Base-by-base conservation (phyloP, 805 yeast species). In the Barnettozyma sucrosica region DNA sequence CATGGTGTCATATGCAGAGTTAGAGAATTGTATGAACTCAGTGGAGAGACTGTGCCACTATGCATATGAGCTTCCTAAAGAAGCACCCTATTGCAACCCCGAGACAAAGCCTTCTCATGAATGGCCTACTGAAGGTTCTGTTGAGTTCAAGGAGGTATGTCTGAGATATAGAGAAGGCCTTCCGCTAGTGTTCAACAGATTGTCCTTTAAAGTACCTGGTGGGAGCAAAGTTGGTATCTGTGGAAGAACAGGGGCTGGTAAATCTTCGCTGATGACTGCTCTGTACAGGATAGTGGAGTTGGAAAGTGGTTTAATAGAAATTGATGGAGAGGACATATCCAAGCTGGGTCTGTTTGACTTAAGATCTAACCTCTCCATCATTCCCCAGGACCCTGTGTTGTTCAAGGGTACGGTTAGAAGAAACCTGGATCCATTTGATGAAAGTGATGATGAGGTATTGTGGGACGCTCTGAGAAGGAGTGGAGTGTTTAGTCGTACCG, bases 321-420 rank as follows among this genome's bases (percentile, higher is more conserved):
- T 85, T 53, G 95, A 85, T 64, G 89, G 83, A 5, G 50, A 83
- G 24, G 81, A 85, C 59, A 79, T 81, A 46, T 62, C 80, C 13
- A 68, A 72, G 10, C 58, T 85, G 50, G 92, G 90, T 1, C 67
- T 85, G 28, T 66, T 64, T 47, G 86, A 82, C 51, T 70, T 85
- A 55, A 71, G 93, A 57, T 72, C 79, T 4, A 76, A 75, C 33
- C 66, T 85, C 45, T 76, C 88, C 1, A 85, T 85, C 48, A 85
- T 85, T 55, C 92, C 93, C 2, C 93, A 85, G 63, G 93, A 85
- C 55, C 92, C 93, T 1, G 86, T 86, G 0, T 66, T 85, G 50
- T 85, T 85, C 66, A 77, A 77, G 55, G 93, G 93, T 33, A 73
- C 85, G 0, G 71, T 85, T 45, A 69, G 90, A 54, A 75, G 75